Conservation (phyloP, 371 early-diverging fungal species). For the Actinomortierella ambigua region DNA sequence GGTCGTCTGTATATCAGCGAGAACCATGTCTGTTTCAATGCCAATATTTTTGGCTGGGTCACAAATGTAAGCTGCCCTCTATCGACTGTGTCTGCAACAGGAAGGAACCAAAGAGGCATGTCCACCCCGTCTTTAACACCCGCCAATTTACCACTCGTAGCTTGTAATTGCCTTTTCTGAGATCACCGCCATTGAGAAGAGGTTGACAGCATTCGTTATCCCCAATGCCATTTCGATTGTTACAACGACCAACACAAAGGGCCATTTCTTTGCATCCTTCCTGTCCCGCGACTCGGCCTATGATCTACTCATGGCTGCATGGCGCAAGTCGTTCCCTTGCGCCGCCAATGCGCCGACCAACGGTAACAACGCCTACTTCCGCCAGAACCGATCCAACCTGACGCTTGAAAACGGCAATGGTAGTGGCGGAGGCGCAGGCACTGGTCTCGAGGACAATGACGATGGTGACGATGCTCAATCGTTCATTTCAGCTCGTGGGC, state of each 20-base stretch:
- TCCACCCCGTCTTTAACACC: neutral
- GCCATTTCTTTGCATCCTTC: constrained; percentile 82
- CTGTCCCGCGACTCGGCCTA: constrained; percentile 80
- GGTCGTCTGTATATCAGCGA: constrained; percentile 91
- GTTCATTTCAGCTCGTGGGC: constrained; percentile 25
- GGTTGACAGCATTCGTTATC: constrained; percentile 79
- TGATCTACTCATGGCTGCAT: constrained; percentile 72
- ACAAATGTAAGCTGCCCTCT: constrained; percentile 72
- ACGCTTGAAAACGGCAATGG: neutral
- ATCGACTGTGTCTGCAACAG: constrained; percentile 1
- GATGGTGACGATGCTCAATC: constrained; percentile 24
- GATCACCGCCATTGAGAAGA: constrained; percentile 82
- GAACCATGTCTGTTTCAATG: constrained; percentile 88
- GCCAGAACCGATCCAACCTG: constrained; percentile 15
- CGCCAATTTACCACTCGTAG: constrained; percentile 40
- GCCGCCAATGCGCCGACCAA: constrained; percentile 22
- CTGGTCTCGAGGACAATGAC: constrained; percentile 3
- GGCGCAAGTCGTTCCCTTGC: constrained; percentile 58
- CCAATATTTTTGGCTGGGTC: constrained; percentile 97
- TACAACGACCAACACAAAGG: constrained; percentile 53
- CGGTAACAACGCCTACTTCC: constrained; percentile 15
- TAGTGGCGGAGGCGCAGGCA: neutral
- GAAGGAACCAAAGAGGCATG: too few relatives aligned
- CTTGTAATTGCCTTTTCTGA: constrained; percentile 84
- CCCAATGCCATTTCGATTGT: constrained; percentile 87